Conservation (phyloP, 352 stramenopile species). For the Globisporangium spiculum region DNA sequence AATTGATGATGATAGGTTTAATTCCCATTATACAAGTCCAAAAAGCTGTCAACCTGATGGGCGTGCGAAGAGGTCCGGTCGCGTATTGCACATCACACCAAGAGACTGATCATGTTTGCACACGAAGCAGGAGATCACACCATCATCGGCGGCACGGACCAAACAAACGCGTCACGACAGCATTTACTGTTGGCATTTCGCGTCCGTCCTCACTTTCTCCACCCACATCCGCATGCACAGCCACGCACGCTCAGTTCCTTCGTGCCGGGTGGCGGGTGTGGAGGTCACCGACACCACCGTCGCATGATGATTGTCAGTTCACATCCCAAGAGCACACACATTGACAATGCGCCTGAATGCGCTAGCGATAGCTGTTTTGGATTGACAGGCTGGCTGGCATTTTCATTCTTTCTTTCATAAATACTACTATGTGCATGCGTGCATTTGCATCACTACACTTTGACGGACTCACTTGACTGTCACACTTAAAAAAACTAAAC, state of each 20-base stretch:
- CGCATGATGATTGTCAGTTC: background rate
- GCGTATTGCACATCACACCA: background rate
- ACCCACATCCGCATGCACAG: background rate
- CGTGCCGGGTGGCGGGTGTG: background rate
- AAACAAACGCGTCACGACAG: background rate
- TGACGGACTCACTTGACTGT: background rate
- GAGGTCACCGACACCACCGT: too few species aligned
- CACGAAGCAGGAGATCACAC: background rate
- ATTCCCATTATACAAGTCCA: background rate
- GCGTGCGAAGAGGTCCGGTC: background rate
- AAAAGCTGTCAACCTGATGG: too few species aligned
- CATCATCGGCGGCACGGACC: background rate
- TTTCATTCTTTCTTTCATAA: background rate
- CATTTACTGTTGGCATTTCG: background rate
- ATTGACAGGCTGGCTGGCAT: background rate
- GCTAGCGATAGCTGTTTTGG: background rate
- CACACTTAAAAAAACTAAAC: constrained; percentile 1
- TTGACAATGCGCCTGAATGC: background rate
- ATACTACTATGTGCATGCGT: background rate
- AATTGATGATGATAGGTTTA: too few species aligned
- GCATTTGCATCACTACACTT: background rate
- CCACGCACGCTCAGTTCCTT: background rate
- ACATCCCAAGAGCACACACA: background rate
- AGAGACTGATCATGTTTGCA: background rate
- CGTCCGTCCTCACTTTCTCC: background rate